Evolutionary conservation across 495 filamentous ascomycete species (phyloP).

Genomic region (Bombardia bombarda): DNA sequence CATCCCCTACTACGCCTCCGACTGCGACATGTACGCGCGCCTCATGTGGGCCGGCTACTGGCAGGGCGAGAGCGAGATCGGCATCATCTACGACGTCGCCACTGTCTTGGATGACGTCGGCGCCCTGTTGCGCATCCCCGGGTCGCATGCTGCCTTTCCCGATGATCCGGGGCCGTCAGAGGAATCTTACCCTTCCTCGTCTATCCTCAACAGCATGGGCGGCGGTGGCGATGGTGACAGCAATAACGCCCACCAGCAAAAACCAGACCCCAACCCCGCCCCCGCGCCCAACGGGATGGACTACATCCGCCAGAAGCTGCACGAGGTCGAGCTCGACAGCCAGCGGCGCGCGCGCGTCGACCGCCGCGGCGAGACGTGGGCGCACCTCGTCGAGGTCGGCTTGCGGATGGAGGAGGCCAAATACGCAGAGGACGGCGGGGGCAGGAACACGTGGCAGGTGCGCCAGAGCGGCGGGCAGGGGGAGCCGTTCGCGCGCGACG

Average conservation of each 20-base stretch:
- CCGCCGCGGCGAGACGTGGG: conserved; percentile 26
- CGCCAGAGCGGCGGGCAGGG: conserved; percentile 45
- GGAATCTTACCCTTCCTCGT: conserved; percentile 1
- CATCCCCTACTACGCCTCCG: conserved; percentile 51
- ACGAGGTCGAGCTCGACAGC: neutral
- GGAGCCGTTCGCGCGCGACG: conserved; percentile 49
- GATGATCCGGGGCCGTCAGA: conserved; percentile 18
- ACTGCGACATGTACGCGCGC: conserved; percentile 41
- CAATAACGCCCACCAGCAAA: neutral
- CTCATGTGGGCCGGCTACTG: conserved; percentile 45
- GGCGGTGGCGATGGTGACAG: neutral
- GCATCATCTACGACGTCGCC: conserved; percentile 43
- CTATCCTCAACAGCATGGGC: neutral
- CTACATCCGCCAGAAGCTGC: neutral
- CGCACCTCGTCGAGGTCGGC: conserved; percentile 24
- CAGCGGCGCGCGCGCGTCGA: conserved; percentile 14
- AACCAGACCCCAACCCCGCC: too few species aligned
- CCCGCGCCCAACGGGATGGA: conserved; percentile 10
- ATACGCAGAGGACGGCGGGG: conserved; percentile 16
- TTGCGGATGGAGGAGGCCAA: conserved; percentile 29
- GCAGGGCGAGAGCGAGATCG: conserved; percentile 36
- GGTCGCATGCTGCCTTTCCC: conserved; percentile 17
- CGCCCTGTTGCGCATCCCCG: conserved; percentile 33
- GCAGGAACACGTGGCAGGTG: conserved; percentile 46
- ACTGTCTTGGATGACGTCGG: conserved; percentile 36